Percentiles rank a stretch among this genome's conserved stretches.
Conservation (phyloP, 805 yeast species). For the Maudiozyma turicensis region DNA sequence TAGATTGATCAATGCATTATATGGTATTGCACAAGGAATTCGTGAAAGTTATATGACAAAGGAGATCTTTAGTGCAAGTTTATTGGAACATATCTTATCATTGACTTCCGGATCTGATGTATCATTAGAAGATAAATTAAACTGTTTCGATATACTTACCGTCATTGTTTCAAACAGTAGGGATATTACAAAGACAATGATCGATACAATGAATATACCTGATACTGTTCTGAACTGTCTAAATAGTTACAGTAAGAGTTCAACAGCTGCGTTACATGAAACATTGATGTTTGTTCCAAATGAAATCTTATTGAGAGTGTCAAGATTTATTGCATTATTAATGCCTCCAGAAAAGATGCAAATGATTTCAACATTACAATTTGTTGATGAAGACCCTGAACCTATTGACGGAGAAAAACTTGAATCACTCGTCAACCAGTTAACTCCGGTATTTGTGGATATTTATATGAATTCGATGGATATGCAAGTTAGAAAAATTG, state of each 20-base stretch:
- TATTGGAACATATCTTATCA: constrained; percentile 29
- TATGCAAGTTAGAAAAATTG: constrained; percentile 48
- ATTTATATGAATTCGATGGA: constrained; percentile 69
- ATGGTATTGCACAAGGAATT: constrained; percentile 20
- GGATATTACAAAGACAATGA: constrained; percentile 34
- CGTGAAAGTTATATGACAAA: constrained; percentile 14
- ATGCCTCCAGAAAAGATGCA: constrained; percentile 39
- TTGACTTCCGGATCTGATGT: constrained; percentile 26
- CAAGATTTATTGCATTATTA: constrained; percentile 46
- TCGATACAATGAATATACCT: constrained; percentile 42
- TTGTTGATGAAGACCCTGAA: constrained; percentile 7
- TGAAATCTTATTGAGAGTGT: constrained; percentile 45
- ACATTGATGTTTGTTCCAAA: constrained; percentile 66
- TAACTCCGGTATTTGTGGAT: constrained; percentile 47
- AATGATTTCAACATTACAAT: constrained; percentile 15
- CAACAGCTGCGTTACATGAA: constrained; percentile 43
- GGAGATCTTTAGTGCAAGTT: constrained; percentile 15
- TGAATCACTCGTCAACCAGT: constrained; percentile 33
- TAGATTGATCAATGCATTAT: constrained; percentile 17
- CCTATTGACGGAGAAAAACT: constrained; percentile 14
- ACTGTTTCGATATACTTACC: constrained; percentile 34
- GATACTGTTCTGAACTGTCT: constrained; percentile 40
- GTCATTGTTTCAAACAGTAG: constrained; percentile 36
- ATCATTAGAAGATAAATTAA: constrained; percentile 24
- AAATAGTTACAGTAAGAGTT: constrained; percentile 37